Evolutionary conservation across 768 basidiomycete species (phyloP).

Genomic region (Fomitopsis pulvina): DNA sequence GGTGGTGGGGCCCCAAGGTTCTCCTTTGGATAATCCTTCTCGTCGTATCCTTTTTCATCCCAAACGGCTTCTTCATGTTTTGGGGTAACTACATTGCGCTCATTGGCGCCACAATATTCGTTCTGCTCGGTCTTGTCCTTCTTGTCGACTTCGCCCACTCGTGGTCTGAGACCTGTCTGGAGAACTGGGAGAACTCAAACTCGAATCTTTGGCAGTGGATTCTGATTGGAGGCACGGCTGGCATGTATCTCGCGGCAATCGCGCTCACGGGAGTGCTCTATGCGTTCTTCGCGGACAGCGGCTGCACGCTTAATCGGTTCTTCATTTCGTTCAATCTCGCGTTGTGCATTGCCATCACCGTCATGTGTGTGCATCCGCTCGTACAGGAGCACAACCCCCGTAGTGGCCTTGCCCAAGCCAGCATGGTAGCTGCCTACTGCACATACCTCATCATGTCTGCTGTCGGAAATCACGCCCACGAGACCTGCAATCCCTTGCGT

Average conservation of each 20-base stretch:
- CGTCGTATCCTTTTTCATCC: slow-evolving; percentile 85
- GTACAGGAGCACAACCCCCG: slow-evolving; percentile 92
- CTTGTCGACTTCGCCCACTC: slow-evolving; percentile 98
- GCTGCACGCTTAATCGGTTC: slow-evolving; percentile 90
- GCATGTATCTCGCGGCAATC: slow-evolving; percentile 80
- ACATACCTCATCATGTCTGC: slow-evolving; percentile 94
- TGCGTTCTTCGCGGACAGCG: slow-evolving; percentile 82
- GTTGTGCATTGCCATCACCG: slow-evolving; percentile 70
- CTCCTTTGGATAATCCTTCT: slow-evolving; percentile 83
- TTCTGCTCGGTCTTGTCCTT: slow-evolving; percentile 93
- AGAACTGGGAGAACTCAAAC: slow-evolving; percentile 86
- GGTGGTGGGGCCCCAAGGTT: slow-evolving; percentile 99
- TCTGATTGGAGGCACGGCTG: slow-evolving; percentile 86
- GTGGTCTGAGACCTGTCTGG: slow-evolving; percentile 95
- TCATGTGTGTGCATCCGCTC: slow-evolving; percentile 75
- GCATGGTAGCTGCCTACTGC: slow-evolving; percentile 97
- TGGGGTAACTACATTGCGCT: slow-evolving; percentile 93
- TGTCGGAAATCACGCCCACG: slow-evolving; percentile 85
- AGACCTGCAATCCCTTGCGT: slow-evolving; percentile 84
- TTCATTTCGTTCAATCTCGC: slow-evolving; percentile 94
- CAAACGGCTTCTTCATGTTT: slow-evolving; percentile 96
- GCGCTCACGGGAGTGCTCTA: slow-evolving; percentile 86
- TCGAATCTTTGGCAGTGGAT: slow-evolving; percentile 96
- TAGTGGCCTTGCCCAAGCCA: slow-evolving; percentile 90
- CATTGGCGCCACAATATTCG: slow-evolving; percentile 90